Percentiles rank a stretch among this genome's conserved stretches.
Conservation (phyloP, 805 yeast genomes). For the Starmerella etchellsii region DNA sequence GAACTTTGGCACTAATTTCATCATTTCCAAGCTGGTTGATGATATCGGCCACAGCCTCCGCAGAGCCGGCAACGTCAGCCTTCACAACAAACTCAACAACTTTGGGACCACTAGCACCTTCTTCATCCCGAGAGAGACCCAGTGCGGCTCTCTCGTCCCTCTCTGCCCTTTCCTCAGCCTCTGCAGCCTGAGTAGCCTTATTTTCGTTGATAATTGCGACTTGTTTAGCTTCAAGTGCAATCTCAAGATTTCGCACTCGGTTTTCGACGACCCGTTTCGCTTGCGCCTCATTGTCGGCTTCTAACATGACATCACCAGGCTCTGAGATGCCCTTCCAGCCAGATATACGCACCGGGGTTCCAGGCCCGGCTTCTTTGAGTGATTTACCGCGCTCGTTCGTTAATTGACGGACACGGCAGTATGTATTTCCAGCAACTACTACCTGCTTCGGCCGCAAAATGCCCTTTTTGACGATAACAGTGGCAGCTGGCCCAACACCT, state of each 20-base stretch:
- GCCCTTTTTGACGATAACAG: slow-evolving; percentile 73
- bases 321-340: slow-evolving; percentile 93
- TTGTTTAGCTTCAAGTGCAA: slow-evolving; percentile 45
- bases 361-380: slow-evolving; percentile 61
- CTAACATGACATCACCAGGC: slow-evolving; percentile 74
- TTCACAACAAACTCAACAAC: slow-evolving; percentile 56
- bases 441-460: slow-evolving; percentile 53
- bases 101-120: slow-evolving; percentile 21
- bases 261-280: slow-evolving; percentile 67
- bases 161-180: slow-evolving; percentile 40
- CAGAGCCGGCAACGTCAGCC: slow-evolving; percentile 90
- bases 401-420: slow-evolving; percentile 72
- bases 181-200: slow-evolving; percentile 36
- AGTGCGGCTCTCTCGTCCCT: slow-evolving; percentile 45
- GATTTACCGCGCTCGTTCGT: slow-evolving; percentile 57
- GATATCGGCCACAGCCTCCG: slow-evolving; percentile 81
- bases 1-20: slow-evolving; percentile 58
- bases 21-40: slow-evolving; percentile 75
- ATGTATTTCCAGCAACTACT: slow-evolving; percentile 77
- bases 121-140: slow-evolving; percentile 33
- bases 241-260: slow-evolving; percentile 42
- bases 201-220: slow-evolving; percentile 60
- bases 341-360: slow-evolving; percentile 77
- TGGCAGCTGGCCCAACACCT: slow-evolving; percentile 76
- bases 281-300: slow-evolving; percentile 57